Evolutionary conservation across 768 basidiomycete genomes (phyloP), one percentile per base, ranked within the genome.

Genomic region (Boletus eberwhitei): DNA sequence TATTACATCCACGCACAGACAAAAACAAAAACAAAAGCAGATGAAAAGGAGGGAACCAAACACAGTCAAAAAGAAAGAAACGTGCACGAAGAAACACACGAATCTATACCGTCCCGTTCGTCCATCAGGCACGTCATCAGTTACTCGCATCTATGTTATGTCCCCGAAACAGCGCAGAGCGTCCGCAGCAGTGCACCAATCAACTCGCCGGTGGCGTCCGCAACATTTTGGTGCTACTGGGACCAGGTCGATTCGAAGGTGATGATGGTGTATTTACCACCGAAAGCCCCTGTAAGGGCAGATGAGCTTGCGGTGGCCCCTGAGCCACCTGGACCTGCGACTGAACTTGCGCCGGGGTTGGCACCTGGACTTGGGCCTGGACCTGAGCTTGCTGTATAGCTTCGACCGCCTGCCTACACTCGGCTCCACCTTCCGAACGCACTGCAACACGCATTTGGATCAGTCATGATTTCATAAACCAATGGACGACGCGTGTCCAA

Each of bases 351-450:
- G 61, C 53, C 50, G 50, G 65, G 19, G 26, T 24, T 52, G 48
- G 66, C 7, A 26, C 54, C 43, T 66, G 64, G 2, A 52, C 65
- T 35, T 68, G 67, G 11, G 59, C 64, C 50, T 70, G 67, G 32
- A 59, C 61, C 57, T 66, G 65, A 51, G 66, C 62, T 63, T 71
- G 67, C 52, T 74, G 68, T 58, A 72, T 66, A 43, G 71, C 71
- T 59, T 75, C 75, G 48, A 73, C 71, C 11, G 72, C 64, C 46
- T 69, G 71, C 60, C 87, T 78, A 69, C 89, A 92, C 35, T 90
- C 88, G 54, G 86, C 85, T 59, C 88, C 90, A 60, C 88, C 88
- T 71, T 92, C 90, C 49, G 90, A 92, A 64, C 89, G 86, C 60
- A 92, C 89, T 91, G 67, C 34, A 67, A 45, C 39, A 59, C 50